Evolutionary conservation across 2,329 filamentous ascomycete species (phyloP).

Genomic region (Aspergillus japonicus): DNA sequence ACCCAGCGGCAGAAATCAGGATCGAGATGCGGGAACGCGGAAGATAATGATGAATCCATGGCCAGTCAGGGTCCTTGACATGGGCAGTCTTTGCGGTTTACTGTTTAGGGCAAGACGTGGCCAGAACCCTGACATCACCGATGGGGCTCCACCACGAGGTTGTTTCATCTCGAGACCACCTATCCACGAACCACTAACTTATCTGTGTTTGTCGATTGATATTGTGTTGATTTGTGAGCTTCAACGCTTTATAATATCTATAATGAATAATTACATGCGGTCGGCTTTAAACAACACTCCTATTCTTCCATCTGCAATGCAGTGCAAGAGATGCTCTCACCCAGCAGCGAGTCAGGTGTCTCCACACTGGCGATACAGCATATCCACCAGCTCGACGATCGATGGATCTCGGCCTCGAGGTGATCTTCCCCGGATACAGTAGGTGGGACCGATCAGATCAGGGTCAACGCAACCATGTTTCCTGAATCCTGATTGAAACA

Average conservation of each 20-base stretch:
- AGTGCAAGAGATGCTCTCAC: not conserved
- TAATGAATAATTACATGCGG: too few species aligned
- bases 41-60: not conserved
- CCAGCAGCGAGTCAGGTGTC: not conserved
- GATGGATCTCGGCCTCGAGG: not conserved
- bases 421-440: not conserved
- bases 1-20: not conserved
- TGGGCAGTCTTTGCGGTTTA: not conserved
- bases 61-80: not conserved
- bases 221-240: too few species aligned
- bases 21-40: not conserved
- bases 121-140: not conserved
- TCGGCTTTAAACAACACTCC: not conserved
- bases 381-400: not conserved
- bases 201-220: too few species aligned
- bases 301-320: not conserved
- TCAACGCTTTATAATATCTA: too few species aligned
- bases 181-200: too few species aligned
- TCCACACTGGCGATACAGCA: not conserved
- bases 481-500: not conserved
- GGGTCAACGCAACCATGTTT: not conserved
- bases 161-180: too few species aligned
- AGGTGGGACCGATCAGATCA: not conserved
- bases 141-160: not conserved
- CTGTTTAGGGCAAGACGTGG: not conserved